Base-by-base conservation (phyloP, 2,329 filamentous ascomycete genomes). In the Huntiella bhutanensis region DNA sequence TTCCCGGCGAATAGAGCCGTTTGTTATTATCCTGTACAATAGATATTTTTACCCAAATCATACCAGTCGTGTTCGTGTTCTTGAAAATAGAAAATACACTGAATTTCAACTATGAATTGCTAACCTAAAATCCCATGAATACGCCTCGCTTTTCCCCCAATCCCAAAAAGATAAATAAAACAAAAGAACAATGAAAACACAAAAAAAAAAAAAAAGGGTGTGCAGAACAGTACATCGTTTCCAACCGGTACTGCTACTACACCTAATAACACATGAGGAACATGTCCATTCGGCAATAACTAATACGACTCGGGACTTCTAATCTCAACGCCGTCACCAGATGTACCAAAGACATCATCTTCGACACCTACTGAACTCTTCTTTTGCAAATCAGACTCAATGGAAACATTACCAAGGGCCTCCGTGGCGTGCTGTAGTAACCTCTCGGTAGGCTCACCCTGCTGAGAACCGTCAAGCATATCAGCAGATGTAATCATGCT, bases 21-120 rank as follows among this genome's bases (percentile, higher is more conserved):
- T 43, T 47, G 41, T 45, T 40, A 41, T 47, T 19, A 49, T 47
- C 46, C 17, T 47, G 48, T 49, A 49, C 48, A 49, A 46, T 49
- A 49, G 43, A 47, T 40, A n/a, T 41, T 33, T 37, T 35, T 33
- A 33, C 39, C 10, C 39, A 36, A 10, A 15, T n/a, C 34, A n/a
- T 36, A 12, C 12, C 34, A 36, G 5, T 36, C 7, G 7, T 28
- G 22, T 28, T 36, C 7, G 7, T 28, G 22, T 28, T 5, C 3
- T 13, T 32, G 12, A 45, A 28, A 16, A n/a, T 35, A 41, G 11
- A 47, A 47, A 46, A 19, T 22, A 43, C 13, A 38, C 15, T 43
- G 33, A 49, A 35, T 37, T 17, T 8, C 15, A 42, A 37, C 41
- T 12, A 22, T 37, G 8, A 49, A 19, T 37, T 35, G 32, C 10